phyloP scores from a whole-genome alignment of 2,329 filamentous ascomycete genomes.

The Penicillium sp. region DNA sequence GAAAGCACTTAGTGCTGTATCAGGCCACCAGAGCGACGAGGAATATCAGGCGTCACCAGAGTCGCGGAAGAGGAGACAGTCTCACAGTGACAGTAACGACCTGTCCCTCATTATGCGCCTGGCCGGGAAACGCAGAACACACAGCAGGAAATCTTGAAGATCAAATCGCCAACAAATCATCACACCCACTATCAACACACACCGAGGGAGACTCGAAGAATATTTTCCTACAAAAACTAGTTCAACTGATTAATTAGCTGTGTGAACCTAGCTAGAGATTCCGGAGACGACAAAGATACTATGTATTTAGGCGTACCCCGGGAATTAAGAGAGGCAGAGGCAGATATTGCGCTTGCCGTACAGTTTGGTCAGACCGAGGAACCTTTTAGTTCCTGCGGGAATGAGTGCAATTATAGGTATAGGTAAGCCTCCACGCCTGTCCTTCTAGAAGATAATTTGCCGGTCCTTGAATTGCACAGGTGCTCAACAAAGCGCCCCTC shows the following conservation, averaged over 20 bases:
- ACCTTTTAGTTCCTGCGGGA: not conserved
- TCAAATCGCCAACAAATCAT: no score
- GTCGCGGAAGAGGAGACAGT: no score
- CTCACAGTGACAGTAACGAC: no score
- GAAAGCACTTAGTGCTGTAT: no score
- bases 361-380: not conserved
- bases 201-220: no score
- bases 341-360: not conserved
- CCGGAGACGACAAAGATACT: not conserved
- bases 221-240: constrained; percentile 15
- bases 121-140: no score
- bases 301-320: not conserved
- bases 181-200: no score
- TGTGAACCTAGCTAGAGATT: not conserved
- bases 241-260: constrained; percentile 15
- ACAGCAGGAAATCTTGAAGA: no score
- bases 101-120: no score
- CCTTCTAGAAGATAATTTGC: not conserved
- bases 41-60: no score
- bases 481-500: not conserved
- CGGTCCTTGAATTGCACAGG: not conserved
- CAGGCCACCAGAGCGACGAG: no score
- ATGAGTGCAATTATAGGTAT: not conserved
- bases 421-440: not conserved
- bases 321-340: not conserved